Evolutionary conservation across 2,329 filamentous ascomycete species (phyloP), one percentile per base, ranked within the genome.

Genomic region (Pseudonectria foliicola): DNA sequence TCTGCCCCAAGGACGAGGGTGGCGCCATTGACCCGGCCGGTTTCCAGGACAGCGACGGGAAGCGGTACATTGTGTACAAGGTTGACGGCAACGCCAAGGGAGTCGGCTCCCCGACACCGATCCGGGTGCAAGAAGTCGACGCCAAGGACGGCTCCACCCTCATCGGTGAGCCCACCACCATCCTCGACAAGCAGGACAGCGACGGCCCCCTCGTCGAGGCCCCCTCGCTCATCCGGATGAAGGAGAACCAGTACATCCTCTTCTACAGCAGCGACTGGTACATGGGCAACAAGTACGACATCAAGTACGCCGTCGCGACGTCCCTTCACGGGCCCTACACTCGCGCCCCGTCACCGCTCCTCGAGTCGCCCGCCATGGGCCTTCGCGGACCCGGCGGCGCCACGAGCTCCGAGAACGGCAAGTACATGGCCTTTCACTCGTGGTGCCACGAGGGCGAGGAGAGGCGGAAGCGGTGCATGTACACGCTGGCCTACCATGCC

Each of bases 251-350:
- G 11, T 81, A 81, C 49, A 65, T 77, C 33, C 58, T 82, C 28
- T 80, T 81, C 53, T 82, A 73, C 57, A 77, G 72, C 47, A 73
- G 70, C 27, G 71, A 78, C 37, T 79, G 75, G 56, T 82, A 64
- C 54, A 66, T 66, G 2, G 64, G 68, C 16, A 54, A 66, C 3
- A 49, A 51, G 25, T 82, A 82, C 54, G 71, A 79, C 46, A 64
- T 78, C n/a, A 68, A 70, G 35, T 81, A 76, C 48, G 77, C 77
- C 3, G 71, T 70, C 7, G 60, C 69, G 7, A 40, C 45, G 8
- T 43, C 41, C 31, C 35, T 68, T 25, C 37, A 30, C 27, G 67
- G 67, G 1, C 62, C 62, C 7, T 69, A 65, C 30, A 35, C 40
- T 27, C 54, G 62, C 27, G 56, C 52, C 12, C 34, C 36, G 10